Conservation (phyloP, 768 basidiomycete species). For the Tulasnella sp. region DNA sequence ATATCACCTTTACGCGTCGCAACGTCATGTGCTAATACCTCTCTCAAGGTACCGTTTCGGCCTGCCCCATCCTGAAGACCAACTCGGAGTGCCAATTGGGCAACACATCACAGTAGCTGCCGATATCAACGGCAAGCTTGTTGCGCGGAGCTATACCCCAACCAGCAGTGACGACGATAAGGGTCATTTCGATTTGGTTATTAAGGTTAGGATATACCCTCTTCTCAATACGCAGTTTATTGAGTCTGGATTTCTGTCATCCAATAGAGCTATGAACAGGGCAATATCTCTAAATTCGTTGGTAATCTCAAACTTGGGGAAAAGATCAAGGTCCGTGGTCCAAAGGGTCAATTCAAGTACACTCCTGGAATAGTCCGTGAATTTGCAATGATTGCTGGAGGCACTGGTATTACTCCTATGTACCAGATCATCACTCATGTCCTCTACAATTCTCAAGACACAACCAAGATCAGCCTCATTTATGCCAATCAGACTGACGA, state of each 20-base stretch:
- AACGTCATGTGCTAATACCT: not conserved
- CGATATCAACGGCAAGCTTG: slow-evolving; percentile 79
- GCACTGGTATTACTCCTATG: slow-evolving; percentile 98
- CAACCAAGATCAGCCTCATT: slow-evolving; percentile 71
- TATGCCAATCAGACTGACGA: slow-evolving; percentile 92
- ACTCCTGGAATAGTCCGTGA: slow-evolving; percentile 53
- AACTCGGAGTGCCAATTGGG: slow-evolving; percentile 88
- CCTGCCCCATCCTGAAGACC: slow-evolving; percentile 56
- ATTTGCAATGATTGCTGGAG: slow-evolving; percentile 95
- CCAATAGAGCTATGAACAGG: slow-evolving; percentile 81
- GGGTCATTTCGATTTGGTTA: slow-evolving; percentile 89
- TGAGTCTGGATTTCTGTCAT: not conserved
- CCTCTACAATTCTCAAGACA: slow-evolving; percentile 78
- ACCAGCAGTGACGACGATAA: slow-evolving; percentile 85
- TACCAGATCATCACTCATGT: slow-evolving; percentile 94
- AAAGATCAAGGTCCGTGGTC: slow-evolving; percentile 82
- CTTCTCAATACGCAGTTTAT: not conserved
- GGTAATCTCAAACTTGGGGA: slow-evolving; percentile 75
- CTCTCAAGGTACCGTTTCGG: slow-evolving; percentile 74
- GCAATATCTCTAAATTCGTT: slow-evolving; percentile 88
- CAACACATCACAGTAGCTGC: slow-evolving; percentile 91
- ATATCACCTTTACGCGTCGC: slow-evolving; percentile 7
- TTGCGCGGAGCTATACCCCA: slow-evolving; percentile 90
- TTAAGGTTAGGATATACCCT: slow-evolving; percentile 55
- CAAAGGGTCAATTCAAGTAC: slow-evolving; percentile 92